These are phyloP conservation scores for Exophiala bonariae DNA, from an alignment of 2,329 filamentous ascomycete species.

Conservation along the genomic window DNA sequence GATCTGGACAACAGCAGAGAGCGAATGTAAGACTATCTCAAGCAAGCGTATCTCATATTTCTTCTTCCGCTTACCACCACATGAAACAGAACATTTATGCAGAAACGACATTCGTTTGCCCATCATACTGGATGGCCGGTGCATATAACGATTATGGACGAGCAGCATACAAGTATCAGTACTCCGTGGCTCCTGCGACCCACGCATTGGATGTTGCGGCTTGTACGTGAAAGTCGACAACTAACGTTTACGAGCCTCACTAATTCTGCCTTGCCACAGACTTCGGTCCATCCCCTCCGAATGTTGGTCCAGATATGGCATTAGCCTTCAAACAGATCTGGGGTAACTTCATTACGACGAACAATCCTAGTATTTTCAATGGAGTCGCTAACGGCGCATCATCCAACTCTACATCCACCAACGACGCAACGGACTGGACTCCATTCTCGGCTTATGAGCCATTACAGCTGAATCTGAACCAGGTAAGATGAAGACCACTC, in stretches of 20 bases:
- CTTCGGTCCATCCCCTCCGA: slow-evolving; percentile 18
- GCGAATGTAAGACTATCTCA: slow-evolving; percentile 29
- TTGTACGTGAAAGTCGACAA: slow-evolving; percentile 19
- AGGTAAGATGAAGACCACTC: slow-evolving; percentile 10
- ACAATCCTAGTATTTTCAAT: slow-evolving; percentile 42
- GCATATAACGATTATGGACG: slow-evolving; percentile 53
- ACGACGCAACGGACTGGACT: slow-evolving; percentile 35
- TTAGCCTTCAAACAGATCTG: slow-evolving; percentile 45
- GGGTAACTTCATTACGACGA: slow-evolving; percentile 49
- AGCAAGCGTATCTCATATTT: neutral
- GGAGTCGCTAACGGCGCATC: slow-evolving; percentile 31
- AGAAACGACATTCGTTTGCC: slow-evolving; percentile 58
- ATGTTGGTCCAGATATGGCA: slow-evolving; percentile 35
- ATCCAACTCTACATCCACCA: slow-evolving; percentile 27
- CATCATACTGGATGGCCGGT: slow-evolving; percentile 54
- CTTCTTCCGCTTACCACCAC: neutral
- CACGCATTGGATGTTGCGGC: slow-evolving; percentile 50
- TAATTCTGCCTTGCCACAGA: slow-evolving; percentile 1
- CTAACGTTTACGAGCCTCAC: no score
- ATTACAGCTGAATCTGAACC: slow-evolving; percentile 48
- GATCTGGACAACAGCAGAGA: slow-evolving; percentile 56
- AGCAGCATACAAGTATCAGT: slow-evolving; percentile 54
- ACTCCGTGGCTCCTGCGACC: slow-evolving; percentile 52
- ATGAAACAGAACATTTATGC: slow-evolving; percentile 48
- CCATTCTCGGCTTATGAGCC: slow-evolving; percentile 35